Evolutionary conservation across 139 green algal genomes (phyloP).

Genomic region (Auxenochlorella pyrenoidosa): DNA sequence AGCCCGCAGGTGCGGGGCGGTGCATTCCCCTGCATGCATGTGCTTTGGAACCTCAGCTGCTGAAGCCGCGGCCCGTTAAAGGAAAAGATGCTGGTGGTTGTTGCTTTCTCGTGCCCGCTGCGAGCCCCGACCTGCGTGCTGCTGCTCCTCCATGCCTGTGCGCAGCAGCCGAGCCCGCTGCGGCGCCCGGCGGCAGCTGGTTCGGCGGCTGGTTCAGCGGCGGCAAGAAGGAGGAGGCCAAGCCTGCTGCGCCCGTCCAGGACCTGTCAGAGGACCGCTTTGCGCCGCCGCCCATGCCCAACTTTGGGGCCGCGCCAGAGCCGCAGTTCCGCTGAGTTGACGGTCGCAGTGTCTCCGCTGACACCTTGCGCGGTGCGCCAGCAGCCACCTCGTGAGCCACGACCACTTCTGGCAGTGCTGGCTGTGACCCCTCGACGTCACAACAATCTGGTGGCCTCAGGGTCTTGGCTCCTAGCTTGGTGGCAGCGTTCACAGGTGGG

Average conservation of each 20-base stretch:
- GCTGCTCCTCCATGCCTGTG: not conserved
- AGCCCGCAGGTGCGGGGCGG: not conserved
- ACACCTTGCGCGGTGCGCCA: too few relatives aligned
- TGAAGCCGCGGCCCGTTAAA: too few relatives aligned
- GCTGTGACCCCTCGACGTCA: not conserved
- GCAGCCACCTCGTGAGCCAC: too few relatives aligned
- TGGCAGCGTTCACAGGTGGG: too few relatives aligned
- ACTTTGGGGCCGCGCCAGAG: slow-evolving; percentile 40
- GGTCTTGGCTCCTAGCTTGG: too few relatives aligned
- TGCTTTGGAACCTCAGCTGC: too few relatives aligned
- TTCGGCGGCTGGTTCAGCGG: slow-evolving; percentile 51
- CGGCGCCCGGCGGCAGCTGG: slow-evolving; percentile 39
- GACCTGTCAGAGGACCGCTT: slow-evolving; percentile 65
- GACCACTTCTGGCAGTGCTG: not conserved
- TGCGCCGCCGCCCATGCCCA: slow-evolving; percentile 63
- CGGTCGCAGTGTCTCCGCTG: not conserved
- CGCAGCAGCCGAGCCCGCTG: not conserved
- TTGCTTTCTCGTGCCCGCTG: not conserved
- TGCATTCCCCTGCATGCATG: not conserved
- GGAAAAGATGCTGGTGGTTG: not conserved
- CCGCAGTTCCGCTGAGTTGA: slow-evolving; percentile 45
- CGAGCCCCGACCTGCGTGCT: not conserved
- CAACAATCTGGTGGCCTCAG: not conserved
- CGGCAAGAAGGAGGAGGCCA: slow-evolving; percentile 37
- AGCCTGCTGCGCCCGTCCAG: not conserved